Base-by-base conservation (phyloP, 768 basidiomycete genomes). In the Leccinum subgranulosum region DNA sequence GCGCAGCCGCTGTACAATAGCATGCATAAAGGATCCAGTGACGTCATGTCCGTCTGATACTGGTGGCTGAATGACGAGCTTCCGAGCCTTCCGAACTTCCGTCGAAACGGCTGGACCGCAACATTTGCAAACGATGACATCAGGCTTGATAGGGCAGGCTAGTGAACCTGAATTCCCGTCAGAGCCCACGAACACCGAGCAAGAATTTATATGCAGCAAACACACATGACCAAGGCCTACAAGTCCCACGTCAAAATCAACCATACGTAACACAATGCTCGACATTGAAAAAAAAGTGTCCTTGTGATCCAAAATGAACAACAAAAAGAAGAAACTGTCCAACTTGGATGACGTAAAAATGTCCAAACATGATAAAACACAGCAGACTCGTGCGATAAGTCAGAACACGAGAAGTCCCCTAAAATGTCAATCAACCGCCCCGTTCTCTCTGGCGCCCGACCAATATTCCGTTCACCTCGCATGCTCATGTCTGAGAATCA, bases 211-310 rank as follows among this genome's bases (percentile, higher is more conserved):
- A 27, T 34, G 4, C 25, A 31, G 41, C 21, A 63, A 27, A n/a
- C 34, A n/a, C 19, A 48, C 36, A 25, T 17, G 28, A 29, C 2
- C 51, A 36, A 29, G 29, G 29, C 29, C 3, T 39, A n/a, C 31
- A 23, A 33, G 45, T 51, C 62, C 36, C n/a, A 41, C 62, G 53
- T 49, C 61, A 64, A 64, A 19, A 41, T 19, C 39, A 53, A 49
- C 19, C 11, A 36, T 64, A 64, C 50, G 61, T 61, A 58, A 41
- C n/a, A 58, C 25, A 49, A 17, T 17, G 25, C 53, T 41, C 49
- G 21, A 14, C n/a, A 34, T 43, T 31, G 39, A 41, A n/a, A 36
- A 41, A 6, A 31, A 49, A 54, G 11, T 17, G 46, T 52, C 53
- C 58, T 36, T 3, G 7, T 54, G 62, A 54, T 19, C 3, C 19